Conservation (phyloP, 129 eudicot genomes). For the Tagetes patula region DNA sequence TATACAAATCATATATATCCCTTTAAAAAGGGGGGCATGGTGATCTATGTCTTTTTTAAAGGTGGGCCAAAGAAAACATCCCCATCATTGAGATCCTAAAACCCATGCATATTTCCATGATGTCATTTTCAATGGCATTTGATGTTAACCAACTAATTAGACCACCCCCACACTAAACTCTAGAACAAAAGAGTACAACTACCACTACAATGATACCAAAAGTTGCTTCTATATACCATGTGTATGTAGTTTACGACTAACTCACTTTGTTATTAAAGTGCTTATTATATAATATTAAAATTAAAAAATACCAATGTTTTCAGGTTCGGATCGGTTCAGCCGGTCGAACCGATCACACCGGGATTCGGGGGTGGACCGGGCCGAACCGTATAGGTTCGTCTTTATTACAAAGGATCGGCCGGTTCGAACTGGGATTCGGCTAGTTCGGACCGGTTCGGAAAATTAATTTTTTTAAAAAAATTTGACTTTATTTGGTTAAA, state of each 20-base stretch:
- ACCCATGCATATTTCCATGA: slow-evolving; percentile 50
- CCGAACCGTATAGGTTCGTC: too few species aligned
- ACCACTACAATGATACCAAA: slow-evolving; percentile 23
- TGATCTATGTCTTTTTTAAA: slow-evolving; percentile 23
- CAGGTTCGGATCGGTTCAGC: too few species aligned
- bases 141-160: slow-evolving; percentile 37
- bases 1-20: neutral
- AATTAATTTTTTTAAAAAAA: too few species aligned
- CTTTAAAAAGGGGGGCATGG: slow-evolving; percentile 19
- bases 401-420: too few species aligned
- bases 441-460: too few species aligned
- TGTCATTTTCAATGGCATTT: slow-evolving; percentile 48
- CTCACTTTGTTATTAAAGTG: neutral
- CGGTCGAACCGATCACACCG: too few species aligned
- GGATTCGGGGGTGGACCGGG: too few species aligned
- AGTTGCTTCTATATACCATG: slow-evolving; percentile 26
- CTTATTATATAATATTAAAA: neutral
- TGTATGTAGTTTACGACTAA: slow-evolving; percentile 2
- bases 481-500: too few species aligned
- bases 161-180: slow-evolving; percentile 40
- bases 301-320: too few species aligned
- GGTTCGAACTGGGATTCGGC: too few species aligned
- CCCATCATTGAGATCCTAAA: slow-evolving; percentile 44
- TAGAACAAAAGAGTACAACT: slow-evolving; percentile 33
- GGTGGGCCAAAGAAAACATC: slow-evolving; percentile 48